phyloP scores from a whole-genome alignment of 192 early-diverging fungal genomes.

The Mortierella hygrophila region DNA sequence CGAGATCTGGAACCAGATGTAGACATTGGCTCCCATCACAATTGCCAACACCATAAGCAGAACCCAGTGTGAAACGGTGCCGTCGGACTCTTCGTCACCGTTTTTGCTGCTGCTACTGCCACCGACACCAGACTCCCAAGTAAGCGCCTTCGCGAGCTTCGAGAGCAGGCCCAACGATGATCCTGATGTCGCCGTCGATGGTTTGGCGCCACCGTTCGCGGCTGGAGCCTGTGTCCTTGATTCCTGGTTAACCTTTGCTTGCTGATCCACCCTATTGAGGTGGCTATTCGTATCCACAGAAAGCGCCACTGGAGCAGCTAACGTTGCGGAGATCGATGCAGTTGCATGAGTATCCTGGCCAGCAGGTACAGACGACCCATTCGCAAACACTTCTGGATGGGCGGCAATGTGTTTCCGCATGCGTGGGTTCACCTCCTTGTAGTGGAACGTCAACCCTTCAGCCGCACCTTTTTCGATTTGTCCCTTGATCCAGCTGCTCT shows the following conservation, averaged over 20 bases:
- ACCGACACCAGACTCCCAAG: neutral
- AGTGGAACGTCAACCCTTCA: slow-evolving; percentile 63
- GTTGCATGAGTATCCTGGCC: neutral
- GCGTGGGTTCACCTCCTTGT: slow-evolving; percentile 53
- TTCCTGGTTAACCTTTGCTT: neutral
- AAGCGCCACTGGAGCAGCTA: neutral
- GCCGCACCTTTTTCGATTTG: slow-evolving; percentile 66
- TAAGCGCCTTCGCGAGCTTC: slow-evolving; percentile 4
- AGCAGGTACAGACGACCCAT: neutral
- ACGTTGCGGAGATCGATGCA: neutral
- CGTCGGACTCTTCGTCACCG: neutral
- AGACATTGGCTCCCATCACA: slow-evolving; percentile 44
- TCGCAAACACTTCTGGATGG: slow-evolving; percentile 56
- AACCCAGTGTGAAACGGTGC: slow-evolving; percentile 12
- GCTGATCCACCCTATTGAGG: neutral
- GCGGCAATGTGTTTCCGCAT: slow-evolving; percentile 57
- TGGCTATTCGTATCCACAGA: neutral
- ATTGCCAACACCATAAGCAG: slow-evolving; percentile 17
- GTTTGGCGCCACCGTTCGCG: neutral
- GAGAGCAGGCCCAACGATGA: neutral
- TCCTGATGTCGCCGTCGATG: neutral
- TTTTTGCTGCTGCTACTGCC: neutral
- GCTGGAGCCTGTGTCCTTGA: neutral
- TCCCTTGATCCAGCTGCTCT: slow-evolving; percentile 66
- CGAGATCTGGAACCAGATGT: slow-evolving; percentile 44